Evolutionary conservation across 495 filamentous ascomycete species (phyloP), one percentile per base, ranked within the genome.

Genomic region (Collariella sp.): DNA sequence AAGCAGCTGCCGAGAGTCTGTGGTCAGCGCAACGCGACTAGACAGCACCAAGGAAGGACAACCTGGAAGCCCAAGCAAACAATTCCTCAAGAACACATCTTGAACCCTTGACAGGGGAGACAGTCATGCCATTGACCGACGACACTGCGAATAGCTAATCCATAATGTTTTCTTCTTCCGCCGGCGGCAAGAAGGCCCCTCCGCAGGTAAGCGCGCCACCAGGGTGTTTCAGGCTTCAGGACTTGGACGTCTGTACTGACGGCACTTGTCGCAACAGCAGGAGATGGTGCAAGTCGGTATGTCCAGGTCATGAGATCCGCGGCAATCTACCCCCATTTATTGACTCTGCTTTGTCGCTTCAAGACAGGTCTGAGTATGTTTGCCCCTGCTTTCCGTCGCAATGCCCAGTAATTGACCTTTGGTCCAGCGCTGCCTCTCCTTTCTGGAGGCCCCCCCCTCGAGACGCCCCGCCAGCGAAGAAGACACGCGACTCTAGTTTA

Each of bases 271-370:
- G 31, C 52, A 31, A 48, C 48, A 62, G 43, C 66, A 97, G 91
- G 91, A 98, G 81, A 98, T 98, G 93, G 88, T 95, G 58, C 91
- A 98, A 84, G 89, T 98, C 78, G 93, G 93, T 96, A 82, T 63
- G 73, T 69, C 36, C 7, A 29, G 12, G 43, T 11, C 26, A 31
- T 31, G 26, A 31, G 16, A 16, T 23, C 9, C 16, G 5, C 5
- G 15, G 7, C 10, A 23, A 2, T 38, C 23, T 39, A 35, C 12
- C 19, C 19, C 3, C 26, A 41, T 50, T 16, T 42, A 58, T 60
- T 75, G 59, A 76, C 41, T 35, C 53, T 40, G 9, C 50, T 12
- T 36, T 18, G 53, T 57, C 50, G 45, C 43, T 52, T 61, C 46
- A 57, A 84, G 81, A 84, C 60, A 79, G 78, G 56, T 80, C 81